Conservation (phyloP, 495 filamentous ascomycete genomes). For the Rhypophila decipiens region DNA sequence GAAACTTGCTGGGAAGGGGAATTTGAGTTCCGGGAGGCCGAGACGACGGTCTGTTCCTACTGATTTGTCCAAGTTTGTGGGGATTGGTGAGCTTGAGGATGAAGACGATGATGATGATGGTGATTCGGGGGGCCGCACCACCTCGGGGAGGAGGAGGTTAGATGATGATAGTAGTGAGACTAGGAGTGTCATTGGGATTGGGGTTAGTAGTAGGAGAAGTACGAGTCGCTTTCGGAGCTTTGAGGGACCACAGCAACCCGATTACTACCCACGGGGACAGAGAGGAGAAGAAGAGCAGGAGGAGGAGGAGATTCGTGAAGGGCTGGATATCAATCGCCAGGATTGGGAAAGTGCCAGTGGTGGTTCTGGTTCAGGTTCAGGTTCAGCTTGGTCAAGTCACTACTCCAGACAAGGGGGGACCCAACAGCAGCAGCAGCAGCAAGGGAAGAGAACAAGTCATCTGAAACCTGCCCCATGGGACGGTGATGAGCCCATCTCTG, state of each 20-base stretch:
- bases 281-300: slow-evolving; percentile 34
- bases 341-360: too few relatives aligned
- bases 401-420: too few relatives aligned
- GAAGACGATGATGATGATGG: slow-evolving; percentile 3
- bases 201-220: too few relatives aligned
- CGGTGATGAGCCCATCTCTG: slow-evolving; percentile 33
- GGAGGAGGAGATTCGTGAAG: slow-evolving; percentile 17
- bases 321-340: slow-evolving; percentile 4
- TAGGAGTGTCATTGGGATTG: too few relatives aligned
- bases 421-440: too few relatives aligned
- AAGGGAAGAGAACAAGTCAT: too few relatives aligned
- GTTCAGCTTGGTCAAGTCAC: too few relatives aligned
- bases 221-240: too few relatives aligned
- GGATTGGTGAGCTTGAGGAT: slow-evolving; percentile 2
- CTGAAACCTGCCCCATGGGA: slow-evolving; percentile 12
- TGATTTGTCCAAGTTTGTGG: slow-evolving; percentile 14
- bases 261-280: too few relatives aligned
- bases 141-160: neutral
- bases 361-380: neutral
- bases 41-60: slow-evolving; percentile 19
- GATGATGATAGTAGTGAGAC: slow-evolving; percentile 22
- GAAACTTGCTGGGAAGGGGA: neutral
- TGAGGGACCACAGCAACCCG: too few relatives aligned
- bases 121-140: slow-evolving; percentile 2
- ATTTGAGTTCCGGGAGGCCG: slow-evolving; percentile 4